Percentiles rank a stretch among this genome's conserved stretches.
phyloP scores from a whole-genome alignment of 2,329 filamentous ascomycete species.

The Herpotrichia juniperi region DNA sequence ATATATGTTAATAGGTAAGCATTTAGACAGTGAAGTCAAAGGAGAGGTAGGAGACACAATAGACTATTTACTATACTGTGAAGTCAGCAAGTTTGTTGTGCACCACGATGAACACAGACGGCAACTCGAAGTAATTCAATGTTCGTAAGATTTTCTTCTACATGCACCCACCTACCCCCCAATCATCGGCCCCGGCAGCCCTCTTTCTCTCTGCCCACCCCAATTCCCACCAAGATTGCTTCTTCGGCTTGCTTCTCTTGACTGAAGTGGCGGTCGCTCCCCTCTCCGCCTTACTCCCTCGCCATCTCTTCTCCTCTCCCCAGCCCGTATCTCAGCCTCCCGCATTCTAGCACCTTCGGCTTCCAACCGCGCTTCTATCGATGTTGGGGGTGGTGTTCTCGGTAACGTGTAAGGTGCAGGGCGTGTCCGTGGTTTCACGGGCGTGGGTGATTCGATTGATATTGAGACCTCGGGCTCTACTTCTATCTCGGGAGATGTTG shows the following conservation, averaged over 20 bases:
- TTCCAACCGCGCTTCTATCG: conserved; percentile 40
- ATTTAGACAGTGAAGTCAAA: too few species aligned
- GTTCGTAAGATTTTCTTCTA: too few species aligned
- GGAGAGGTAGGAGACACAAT: too few species aligned
- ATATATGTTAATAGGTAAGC: too few species aligned
- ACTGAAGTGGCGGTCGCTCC: conserved; percentile 6
- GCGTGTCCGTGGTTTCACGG: conserved; percentile 1
- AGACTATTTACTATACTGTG: too few species aligned
- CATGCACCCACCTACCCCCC: conserved; percentile 12
- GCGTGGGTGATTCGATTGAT: neutral
- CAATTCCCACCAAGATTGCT: conserved; percentile 20
- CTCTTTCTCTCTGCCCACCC: conserved; percentile 23
- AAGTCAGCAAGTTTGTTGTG: too few species aligned
- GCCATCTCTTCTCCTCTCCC: conserved; percentile 25
- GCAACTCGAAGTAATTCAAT: too few species aligned
- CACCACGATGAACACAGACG: too few species aligned
- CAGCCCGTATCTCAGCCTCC: conserved; percentile 43
- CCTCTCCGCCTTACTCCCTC: conserved; percentile 38
- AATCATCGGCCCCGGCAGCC: conserved; percentile 41
- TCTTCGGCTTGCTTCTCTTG: conserved; percentile 1
- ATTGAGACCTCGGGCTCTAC: neutral
- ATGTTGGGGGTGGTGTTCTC: conserved; percentile 7
- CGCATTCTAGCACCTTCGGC: conserved; percentile 44
- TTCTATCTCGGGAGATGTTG: conserved; percentile 8
- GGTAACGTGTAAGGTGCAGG: conserved; percentile 14